phyloP scores from a whole-genome alignment of 495 filamentous ascomycete species.

The Aspergillus ostianus region DNA sequence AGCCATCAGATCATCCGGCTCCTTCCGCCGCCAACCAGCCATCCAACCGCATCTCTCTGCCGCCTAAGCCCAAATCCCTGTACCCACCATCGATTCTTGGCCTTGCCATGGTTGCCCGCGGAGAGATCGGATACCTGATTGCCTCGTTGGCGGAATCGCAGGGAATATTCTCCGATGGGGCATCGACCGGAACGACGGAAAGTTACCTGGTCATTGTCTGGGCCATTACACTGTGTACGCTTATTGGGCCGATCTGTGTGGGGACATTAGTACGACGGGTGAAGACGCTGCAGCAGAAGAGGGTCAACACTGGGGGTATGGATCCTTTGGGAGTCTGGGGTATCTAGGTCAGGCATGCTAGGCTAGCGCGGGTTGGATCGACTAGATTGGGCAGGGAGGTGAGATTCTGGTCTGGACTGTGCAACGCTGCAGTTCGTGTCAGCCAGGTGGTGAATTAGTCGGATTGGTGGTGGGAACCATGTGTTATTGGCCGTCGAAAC shows the following conservation, averaged over 20 bases:
- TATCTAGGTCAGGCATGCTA: constrained; percentile 14
- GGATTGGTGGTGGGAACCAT: not conserved
- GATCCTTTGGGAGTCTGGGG: constrained; percentile 43
- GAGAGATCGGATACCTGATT: constrained; percentile 79
- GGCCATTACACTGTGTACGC: constrained; percentile 74
- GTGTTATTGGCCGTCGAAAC: not conserved
- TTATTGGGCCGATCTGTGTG: constrained; percentile 68
- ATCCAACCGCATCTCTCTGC: constrained; percentile 7
- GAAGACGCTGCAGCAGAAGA: constrained; percentile 32
- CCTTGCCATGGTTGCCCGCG: constrained; percentile 69
- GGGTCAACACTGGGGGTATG: constrained; percentile 18
- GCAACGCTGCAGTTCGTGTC: not conserved
- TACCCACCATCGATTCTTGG: constrained; percentile 60
- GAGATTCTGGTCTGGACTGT: not conserved
- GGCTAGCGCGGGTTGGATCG: not conserved
- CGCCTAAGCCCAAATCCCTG: constrained; percentile 51
- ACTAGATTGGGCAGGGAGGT: too few species aligned
- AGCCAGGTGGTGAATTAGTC: not conserved
- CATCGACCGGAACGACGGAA: constrained; percentile 32
- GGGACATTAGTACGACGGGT: constrained; percentile 58
- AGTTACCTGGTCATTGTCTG: constrained; percentile 68
- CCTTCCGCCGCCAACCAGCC: not conserved
- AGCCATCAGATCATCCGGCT: not conserved
- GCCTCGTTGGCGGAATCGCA: constrained; percentile 62
- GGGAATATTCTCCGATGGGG: constrained; percentile 48